Evolutionary conservation across 163 green algal genomes (phyloP).

Genomic region (Scenedesmus sp.): DNA sequence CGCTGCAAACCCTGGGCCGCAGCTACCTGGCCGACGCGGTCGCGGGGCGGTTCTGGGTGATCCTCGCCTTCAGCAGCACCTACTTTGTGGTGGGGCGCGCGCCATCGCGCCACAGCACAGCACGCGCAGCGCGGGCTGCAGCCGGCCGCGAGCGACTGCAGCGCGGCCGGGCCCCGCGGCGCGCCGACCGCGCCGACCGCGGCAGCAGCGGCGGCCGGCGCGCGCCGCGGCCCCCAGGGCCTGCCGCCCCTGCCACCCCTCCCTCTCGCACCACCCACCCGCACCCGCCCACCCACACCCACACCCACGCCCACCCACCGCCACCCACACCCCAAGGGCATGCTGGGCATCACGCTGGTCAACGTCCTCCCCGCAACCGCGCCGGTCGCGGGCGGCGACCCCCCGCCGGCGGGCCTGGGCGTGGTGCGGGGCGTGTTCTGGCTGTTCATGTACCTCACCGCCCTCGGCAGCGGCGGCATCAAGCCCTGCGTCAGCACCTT

Average conservation of each 20-base stretch:
- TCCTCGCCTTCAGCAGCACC: conserved; percentile 67
- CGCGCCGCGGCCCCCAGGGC: too few relatives aligned
- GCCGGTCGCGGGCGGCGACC: not conserved
- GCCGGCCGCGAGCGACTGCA: too few relatives aligned
- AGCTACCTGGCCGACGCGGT: conserved; percentile 68
- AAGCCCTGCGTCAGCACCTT: conserved; percentile 46
- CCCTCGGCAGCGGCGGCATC: conserved; percentile 29
- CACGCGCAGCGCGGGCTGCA: conserved; percentile 2
- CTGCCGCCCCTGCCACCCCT: not conserved
- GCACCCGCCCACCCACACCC: not conserved
- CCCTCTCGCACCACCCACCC: not conserved
- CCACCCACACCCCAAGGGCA: conserved; percentile 26
- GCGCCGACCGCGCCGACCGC: too few relatives aligned
- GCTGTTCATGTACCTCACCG: conserved; percentile 32
- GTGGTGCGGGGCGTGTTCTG: conserved; percentile 28
- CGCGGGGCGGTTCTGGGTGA: conserved; percentile 70
- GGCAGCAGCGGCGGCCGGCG: not conserved
- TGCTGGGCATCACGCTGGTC: conserved; percentile 44
- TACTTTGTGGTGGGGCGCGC: conserved; percentile 53
- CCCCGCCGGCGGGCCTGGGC: conserved; percentile 7
- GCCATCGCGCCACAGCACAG: conserved; percentile 9
- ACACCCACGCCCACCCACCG: too few relatives aligned
- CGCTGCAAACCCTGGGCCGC: too few relatives aligned
- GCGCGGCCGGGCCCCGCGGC: too few relatives aligned
- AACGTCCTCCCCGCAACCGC: conserved; percentile 27